Evolutionary conservation across 2,329 filamentous ascomycete species (phyloP).

Genomic region (Periconia sp.): DNA sequence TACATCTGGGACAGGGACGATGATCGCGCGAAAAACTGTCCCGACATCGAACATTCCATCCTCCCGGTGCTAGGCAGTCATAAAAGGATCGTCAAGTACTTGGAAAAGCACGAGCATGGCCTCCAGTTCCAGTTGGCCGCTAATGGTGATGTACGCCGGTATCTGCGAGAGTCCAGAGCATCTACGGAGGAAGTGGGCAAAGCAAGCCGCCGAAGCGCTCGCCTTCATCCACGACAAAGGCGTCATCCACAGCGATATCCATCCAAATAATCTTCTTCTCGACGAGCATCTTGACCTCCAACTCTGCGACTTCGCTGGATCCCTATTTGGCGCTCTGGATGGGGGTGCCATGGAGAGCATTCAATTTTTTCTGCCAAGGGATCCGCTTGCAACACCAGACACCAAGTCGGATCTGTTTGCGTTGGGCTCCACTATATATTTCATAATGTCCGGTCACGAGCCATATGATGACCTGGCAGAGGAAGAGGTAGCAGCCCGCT

Average conservation of each 20-base stretch:
- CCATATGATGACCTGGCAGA: constrained; percentile 36
- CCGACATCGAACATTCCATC: constrained; percentile 18
- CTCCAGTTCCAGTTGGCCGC: constrained; percentile 10
- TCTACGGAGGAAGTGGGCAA: constrained; percentile 11
- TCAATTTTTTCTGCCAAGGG: constrained; percentile 17
- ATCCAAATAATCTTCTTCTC: constrained; percentile 47
- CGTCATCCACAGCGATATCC: constrained; percentile 50
- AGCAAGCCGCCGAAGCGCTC: constrained; percentile 32
- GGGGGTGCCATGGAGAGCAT: constrained; percentile 19
- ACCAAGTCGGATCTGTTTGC: constrained; percentile 39
- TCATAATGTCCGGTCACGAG: constrained; percentile 37
- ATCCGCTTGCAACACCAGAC: constrained; percentile 13
- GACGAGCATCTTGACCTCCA: constrained; percentile 42
- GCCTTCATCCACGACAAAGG: constrained; percentile 41
- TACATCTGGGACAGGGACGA: constrained; percentile 16
- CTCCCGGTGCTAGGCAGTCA: constrained; percentile 15
- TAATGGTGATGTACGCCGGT: constrained; percentile 14
- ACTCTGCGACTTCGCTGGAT: constrained; percentile 47
- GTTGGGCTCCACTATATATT: constrained; percentile 43
- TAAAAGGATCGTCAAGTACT: constrained; percentile 17
- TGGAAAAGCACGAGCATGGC: constrained; percentile 17
- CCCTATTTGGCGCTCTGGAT: constrained; percentile 33
- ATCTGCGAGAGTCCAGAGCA: constrained; percentile 8
- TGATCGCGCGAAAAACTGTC: constrained; percentile 7
- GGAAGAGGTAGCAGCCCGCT: constrained; percentile 32